These are phyloP conservation scores for Diplodia sapinea DNA, from an alignment of 2,329 filamentous ascomycete species.

Conservation along the genomic window DNA sequence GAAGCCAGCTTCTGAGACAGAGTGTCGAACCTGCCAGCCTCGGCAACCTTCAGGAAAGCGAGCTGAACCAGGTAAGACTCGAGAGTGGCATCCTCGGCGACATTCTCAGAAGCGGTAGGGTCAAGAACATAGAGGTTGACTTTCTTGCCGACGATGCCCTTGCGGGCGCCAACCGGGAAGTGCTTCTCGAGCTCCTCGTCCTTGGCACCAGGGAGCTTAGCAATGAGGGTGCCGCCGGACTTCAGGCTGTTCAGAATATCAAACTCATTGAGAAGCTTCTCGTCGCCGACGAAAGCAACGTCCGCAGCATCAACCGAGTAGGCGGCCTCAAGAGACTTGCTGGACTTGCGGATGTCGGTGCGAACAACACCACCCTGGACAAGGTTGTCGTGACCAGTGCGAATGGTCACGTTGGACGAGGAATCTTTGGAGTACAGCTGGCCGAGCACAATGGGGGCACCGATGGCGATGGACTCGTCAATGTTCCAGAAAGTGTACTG, in stretches of 20 bases:
- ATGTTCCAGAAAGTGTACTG: constrained; percentile 96
- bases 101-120: constrained; percentile 68
- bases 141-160: constrained; percentile 71
- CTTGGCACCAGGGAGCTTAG: constrained; percentile 80
- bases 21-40: constrained; percentile 67
- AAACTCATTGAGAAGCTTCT: constrained; percentile 79
- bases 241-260: constrained; percentile 75
- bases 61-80: constrained; percentile 76
- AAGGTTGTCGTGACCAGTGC: constrained; percentile 66
- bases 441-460: constrained; percentile 67
- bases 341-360: constrained; percentile 83
- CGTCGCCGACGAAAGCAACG: constrained; percentile 76
- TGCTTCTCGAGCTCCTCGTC: constrained; percentile 90
- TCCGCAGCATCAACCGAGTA: constrained; percentile 82
- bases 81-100: constrained; percentile 67
- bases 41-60: constrained; percentile 79
- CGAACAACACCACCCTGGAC: constrained; percentile 77
- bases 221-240: constrained; percentile 71
- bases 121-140: constrained; percentile 79
- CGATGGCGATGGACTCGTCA: constrained; percentile 72
- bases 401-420: constrained; percentile 65
- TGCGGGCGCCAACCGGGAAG: constrained; percentile 72
- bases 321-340: constrained; percentile 81
- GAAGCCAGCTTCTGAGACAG: constrained; percentile 70
- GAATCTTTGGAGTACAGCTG: constrained; percentile 67